A percentile compares a stretch with the other conserved stretches of the same genome.
phyloP scores from a whole-genome alignment of 83 land plant genomes.

The Diphasiastrum complanatum region DNA sequence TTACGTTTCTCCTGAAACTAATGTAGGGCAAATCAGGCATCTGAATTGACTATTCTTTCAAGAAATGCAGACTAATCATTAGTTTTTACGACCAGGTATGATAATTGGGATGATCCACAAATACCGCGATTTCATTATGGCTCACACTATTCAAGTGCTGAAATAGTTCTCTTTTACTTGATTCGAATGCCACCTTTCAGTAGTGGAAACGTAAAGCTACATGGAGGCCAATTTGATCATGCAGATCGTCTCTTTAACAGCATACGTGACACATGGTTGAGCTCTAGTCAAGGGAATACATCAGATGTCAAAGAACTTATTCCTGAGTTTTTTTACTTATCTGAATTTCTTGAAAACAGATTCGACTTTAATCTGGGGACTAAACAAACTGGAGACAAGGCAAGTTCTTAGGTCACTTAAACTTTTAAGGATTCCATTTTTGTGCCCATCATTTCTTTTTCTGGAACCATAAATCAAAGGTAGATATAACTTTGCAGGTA shows the following conservation, averaged over 20 bases:
- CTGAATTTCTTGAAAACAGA: conserved; percentile 86
- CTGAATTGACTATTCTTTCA: too few relatives aligned
- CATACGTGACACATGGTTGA: conserved; percentile 87
- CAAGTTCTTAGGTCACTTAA: conserved; percentile 9
- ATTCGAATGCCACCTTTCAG: conserved; percentile 92
- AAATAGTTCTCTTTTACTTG: conserved; percentile 90
- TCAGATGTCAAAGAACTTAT: conserved; percentile 98
- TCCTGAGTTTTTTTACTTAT: conserved; percentile 97
- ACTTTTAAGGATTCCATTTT: too few relatives aligned
- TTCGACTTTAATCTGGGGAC: conserved; percentile 83
- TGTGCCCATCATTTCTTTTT: too few relatives aligned
- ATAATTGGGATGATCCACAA: conserved; percentile 99
- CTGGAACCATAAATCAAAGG: too few relatives aligned
- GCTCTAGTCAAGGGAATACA: conserved; percentile 97
- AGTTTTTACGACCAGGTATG: conserved; percentile 50
- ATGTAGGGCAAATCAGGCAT: too few relatives aligned
- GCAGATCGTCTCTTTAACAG: conserved; percentile 97
- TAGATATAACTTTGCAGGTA: conserved; percentile 72
- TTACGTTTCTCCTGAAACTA: too few relatives aligned
- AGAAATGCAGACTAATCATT: background rate
- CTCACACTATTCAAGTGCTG: conserved; percentile 99
- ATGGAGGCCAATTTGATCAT: conserved; percentile 99
- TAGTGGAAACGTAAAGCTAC: conserved; percentile 74
- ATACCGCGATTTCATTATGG: conserved; percentile 98
- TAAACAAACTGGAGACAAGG: conserved; percentile 99